phyloP scores from a whole-genome alignment of 441 rosid genomes.

The Geranium incanum region DNA sequence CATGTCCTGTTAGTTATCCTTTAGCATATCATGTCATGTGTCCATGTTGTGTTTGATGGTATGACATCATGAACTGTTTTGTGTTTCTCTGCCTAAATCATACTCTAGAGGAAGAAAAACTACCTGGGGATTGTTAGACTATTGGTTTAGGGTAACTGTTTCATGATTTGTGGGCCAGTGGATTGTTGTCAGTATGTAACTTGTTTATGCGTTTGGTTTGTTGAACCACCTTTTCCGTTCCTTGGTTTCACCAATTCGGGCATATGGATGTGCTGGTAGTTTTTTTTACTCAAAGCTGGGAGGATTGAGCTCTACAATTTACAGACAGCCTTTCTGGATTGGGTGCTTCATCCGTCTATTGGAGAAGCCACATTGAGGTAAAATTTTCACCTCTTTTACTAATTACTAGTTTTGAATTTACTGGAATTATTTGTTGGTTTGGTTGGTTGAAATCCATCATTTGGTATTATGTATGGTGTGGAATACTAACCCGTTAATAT shows the following conservation, averaged over 20 bases:
- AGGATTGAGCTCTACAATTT: conserved; percentile 22
- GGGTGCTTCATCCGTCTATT: conserved; percentile 30
- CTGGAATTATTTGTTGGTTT: conserved; percentile 3
- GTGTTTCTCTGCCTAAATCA: conserved; percentile 31
- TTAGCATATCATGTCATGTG: conserved; percentile 27
- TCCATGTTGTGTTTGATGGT: conserved; percentile 31
- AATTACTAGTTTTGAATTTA: neutral
- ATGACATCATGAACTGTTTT: conserved; percentile 25
- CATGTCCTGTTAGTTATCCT: conserved; percentile 22
- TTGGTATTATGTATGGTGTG: conserved; percentile 17
- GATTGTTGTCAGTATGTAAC: conserved; percentile 31
- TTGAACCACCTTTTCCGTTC: conserved; percentile 24
- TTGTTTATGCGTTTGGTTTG: conserved; percentile 28
- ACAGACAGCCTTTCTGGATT: conserved; percentile 23
- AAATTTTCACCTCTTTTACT: conserved; percentile 20
- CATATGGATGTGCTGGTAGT: conserved; percentile 19
- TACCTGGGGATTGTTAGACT: conserved; percentile 27
- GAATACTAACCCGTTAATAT: neutral
- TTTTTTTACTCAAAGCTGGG: conserved; percentile 12
- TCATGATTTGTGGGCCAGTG: conserved; percentile 3
- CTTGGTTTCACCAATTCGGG: conserved; percentile 24
- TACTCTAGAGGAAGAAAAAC: conserved; percentile 21
- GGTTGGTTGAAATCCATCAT: conserved; percentile 20
- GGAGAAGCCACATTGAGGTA: conserved; percentile 38
- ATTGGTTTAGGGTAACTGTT: conserved; percentile 26